Base-by-base conservation (phyloP, 805 yeast genomes). In the Lipomyces sp. region DNA sequence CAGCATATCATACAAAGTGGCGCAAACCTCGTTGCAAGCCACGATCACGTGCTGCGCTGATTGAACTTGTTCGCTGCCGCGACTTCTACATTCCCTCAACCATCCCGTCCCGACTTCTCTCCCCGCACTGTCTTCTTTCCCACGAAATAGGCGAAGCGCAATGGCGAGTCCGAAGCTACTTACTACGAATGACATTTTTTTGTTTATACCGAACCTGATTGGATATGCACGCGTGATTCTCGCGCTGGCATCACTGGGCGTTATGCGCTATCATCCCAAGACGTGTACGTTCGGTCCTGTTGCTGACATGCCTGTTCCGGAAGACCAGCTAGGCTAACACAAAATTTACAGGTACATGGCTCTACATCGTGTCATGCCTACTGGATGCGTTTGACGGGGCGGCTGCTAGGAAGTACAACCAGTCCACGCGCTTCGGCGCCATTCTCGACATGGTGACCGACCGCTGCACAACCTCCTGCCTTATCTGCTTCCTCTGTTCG, bases 401-500 rank as follows among this genome's bases (percentile, higher is more conserved):
- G 48, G 95, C 96, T 50, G 99, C 99, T 3, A 78, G 99, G 57
- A 78, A 77, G 63, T 87, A 76, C 67, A 80, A 86, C 66, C 99
- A 93, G 68, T 84, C 95, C 14, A 86, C 97, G 29, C 78, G 80
- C 60, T 87, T 88, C 60, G 99, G 99, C 33, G 98, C 98, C 18
- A 95, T 95, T 19, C 77, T 93, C 61, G 99, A 93, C 69, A 93
- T 93, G 99, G 97, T 93, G 29, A 91, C 98, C 18, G 99, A 93
- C 68, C 78, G 99, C 65, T 93, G 97, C 67, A 90, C 98, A 13
- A 93, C 99, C 0, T 80, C 95, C 13, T 84, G 96, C n/a, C 76
- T 93, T 63, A 82, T 93, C 60, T 89, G 95, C 67, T 93, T 79
- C 68, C 74, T 93, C 51, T 80, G 93, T 59, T 82, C 86, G 33